Conservation (phyloP, 2,329 filamentous ascomycete species). For the Bertia moriformis region DNA sequence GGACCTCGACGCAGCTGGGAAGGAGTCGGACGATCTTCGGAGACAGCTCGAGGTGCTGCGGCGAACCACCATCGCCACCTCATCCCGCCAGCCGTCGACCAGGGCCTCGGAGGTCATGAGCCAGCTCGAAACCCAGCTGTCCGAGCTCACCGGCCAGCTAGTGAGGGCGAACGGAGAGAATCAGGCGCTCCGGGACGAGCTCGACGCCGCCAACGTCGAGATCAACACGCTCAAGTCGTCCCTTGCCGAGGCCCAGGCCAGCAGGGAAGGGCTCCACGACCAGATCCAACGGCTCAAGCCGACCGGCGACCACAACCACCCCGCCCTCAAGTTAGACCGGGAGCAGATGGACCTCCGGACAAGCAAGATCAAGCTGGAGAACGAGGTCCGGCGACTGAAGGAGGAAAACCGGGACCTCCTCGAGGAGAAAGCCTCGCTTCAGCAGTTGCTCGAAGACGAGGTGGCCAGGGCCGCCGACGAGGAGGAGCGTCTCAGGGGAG, state of each 20-base stretch:
- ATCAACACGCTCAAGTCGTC: constrained; percentile 39
- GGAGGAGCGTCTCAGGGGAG: constrained; percentile 43
- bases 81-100: constrained; percentile 1
- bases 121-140: constrained; percentile 38
- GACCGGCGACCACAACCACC: constrained; percentile 40
- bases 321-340: constrained; percentile 47
- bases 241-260: constrained; percentile 41
- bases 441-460: constrained; percentile 50
- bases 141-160: constrained; percentile 40
- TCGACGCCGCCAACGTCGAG: constrained; percentile 43
- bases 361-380: constrained; percentile 51
- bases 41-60: constrained; percentile 16
- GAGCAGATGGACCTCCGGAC: constrained; percentile 56
- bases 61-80: constrained; percentile 1
- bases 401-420: constrained; percentile 45
- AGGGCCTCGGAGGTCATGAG: constrained; percentile 23
- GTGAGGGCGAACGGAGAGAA: constrained; percentile 43
- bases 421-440: constrained; percentile 41
- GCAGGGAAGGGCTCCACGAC: constrained; percentile 51
- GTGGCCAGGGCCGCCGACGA: constrained; percentile 52
- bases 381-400: constrained; percentile 47
- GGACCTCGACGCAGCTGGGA: constrained; percentile 25
- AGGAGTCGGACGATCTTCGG: constrained; percentile 22
- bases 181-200: constrained; percentile 46
- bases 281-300: constrained; percentile 40